Evolutionary conservation across 164 flowering plant species (phyloP).

Genomic region (Annona cherimola): DNA sequence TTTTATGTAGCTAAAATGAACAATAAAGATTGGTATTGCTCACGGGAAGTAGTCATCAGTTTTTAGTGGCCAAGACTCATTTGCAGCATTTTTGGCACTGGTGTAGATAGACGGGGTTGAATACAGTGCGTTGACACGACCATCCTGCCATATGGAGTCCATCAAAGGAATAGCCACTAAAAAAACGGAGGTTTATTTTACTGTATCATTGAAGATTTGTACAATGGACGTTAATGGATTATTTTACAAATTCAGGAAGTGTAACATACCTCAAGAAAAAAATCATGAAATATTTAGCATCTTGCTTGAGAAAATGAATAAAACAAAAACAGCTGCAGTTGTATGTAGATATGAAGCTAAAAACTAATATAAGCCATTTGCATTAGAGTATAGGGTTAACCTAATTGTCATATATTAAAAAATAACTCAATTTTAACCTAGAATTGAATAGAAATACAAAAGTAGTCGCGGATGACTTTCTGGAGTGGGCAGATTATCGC

Average conservation of each 20-base stretch:
- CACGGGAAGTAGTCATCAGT: slow-evolving; percentile 83
- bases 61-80: slow-evolving; percentile 80
- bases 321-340: neutral
- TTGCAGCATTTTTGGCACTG: slow-evolving; percentile 70
- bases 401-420: too few species aligned
- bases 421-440: too few species aligned
- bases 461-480: too few species aligned
- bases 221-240: neutral
- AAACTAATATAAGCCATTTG: neutral
- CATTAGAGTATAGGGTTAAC: too few species aligned
- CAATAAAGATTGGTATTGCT: slow-evolving; percentile 13
- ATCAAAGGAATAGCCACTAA: neutral
- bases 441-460: too few species aligned
- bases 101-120: slow-evolving; percentile 87
- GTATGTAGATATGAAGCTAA: neutral
- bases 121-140: slow-evolving; percentile 82
- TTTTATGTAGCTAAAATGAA: neutral
- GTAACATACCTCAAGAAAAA: neutral
- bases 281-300: neutral
- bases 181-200: neutral
- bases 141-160: slow-evolving; percentile 50
- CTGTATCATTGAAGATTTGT: neutral
- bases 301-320: neutral
- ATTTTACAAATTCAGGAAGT: neutral
- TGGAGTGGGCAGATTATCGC: too few species aligned